A percentile compares a stretch with the other conserved stretches of the same genome.
Evolutionary conservation across 2,329 filamentous ascomycete species (phyloP).

Genomic region (Aspergillus latus): DNA sequence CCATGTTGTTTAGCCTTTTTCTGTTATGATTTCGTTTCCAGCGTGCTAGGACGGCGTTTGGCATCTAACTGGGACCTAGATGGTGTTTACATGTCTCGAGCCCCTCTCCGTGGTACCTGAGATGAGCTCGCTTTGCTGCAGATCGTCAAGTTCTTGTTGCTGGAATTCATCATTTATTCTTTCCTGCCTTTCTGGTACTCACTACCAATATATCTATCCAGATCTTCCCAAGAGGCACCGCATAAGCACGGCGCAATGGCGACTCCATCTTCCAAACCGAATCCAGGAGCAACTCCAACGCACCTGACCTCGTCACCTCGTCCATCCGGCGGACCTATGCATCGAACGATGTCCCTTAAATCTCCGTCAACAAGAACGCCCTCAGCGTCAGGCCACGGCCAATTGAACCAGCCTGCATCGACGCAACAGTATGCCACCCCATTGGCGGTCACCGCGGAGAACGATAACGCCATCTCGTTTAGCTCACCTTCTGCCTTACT

Average conservation of each 20-base stretch:
- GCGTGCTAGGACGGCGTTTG: not conserved
- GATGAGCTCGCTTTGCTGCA: conserved; percentile 7
- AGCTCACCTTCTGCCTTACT: conserved; percentile 48
- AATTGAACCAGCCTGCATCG: conserved; percentile 37
- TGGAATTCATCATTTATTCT: not conserved
- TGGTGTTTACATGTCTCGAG: not conserved
- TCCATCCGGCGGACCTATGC: conserved; percentile 42
- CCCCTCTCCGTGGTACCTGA: not conserved
- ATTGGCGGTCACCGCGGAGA: conserved; percentile 36
- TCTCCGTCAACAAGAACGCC: conserved; percentile 48
- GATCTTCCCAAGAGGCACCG: not conserved
- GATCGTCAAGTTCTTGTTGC: conserved; percentile 1
- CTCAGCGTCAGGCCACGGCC: conserved; percentile 39
- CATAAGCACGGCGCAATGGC: conserved; percentile 36
- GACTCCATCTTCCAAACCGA: conserved; percentile 45
- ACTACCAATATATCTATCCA: not conserved
- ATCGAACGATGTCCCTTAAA: conserved; percentile 44
- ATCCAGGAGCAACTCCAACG: conserved; percentile 45
- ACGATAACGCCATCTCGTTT: conserved; percentile 45
- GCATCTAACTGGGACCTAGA: not conserved
- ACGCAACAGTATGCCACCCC: conserved; percentile 47
- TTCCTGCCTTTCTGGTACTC: not conserved
- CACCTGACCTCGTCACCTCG: conserved; percentile 47
- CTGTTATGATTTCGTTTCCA: not conserved
- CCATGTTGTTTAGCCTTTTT: not conserved